Conservation (phyloP, 306 rosid genomes). For the Hippophae rhamnoides region DNA sequence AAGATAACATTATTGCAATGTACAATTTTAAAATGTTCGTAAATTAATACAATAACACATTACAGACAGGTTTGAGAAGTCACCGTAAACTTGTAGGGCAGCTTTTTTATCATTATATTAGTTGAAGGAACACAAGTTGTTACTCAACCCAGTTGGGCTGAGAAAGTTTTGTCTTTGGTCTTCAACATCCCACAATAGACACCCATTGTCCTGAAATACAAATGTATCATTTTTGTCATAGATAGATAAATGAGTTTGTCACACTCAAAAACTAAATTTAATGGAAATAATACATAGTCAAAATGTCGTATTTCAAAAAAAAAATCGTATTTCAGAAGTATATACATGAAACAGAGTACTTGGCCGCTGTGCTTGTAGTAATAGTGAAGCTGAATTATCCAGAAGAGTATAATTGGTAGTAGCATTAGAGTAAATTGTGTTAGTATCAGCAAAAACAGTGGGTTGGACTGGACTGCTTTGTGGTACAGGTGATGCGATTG, state of each 20-base stretch:
- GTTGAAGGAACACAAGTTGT: constrained; percentile 43
- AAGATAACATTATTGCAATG: too few species aligned
- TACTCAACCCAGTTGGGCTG: constrained; percentile 54
- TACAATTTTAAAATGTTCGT: too few species aligned
- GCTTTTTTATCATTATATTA: constrained; percentile 17
- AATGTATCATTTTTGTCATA: constrained; percentile 12
- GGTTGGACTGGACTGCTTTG: constrained; percentile 40
- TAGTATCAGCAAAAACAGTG: constrained; percentile 35
- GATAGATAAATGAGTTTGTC: neutral
- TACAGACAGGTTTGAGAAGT: constrained; percentile 19
- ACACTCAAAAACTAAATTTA: neutral
- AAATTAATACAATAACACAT: too few species aligned
- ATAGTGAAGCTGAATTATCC: constrained; percentile 32
- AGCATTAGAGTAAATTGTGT: constrained; percentile 16
- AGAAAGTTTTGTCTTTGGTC: constrained; percentile 68
- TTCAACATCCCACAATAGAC: constrained; percentile 61
- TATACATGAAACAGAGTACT: constrained; percentile 41
- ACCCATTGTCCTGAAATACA: constrained; percentile 58
- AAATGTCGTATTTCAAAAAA: neutral
- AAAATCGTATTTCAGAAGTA: neutral
- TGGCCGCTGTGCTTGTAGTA: constrained; percentile 40
- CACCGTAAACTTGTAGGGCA: constrained; percentile 41
- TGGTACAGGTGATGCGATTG: constrained; percentile 29
- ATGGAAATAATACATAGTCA: too few species aligned
- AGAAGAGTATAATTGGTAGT: constrained; percentile 27